Conservation (phyloP, 768 basidiomycete genomes). For the Mycena rosella region DNA sequence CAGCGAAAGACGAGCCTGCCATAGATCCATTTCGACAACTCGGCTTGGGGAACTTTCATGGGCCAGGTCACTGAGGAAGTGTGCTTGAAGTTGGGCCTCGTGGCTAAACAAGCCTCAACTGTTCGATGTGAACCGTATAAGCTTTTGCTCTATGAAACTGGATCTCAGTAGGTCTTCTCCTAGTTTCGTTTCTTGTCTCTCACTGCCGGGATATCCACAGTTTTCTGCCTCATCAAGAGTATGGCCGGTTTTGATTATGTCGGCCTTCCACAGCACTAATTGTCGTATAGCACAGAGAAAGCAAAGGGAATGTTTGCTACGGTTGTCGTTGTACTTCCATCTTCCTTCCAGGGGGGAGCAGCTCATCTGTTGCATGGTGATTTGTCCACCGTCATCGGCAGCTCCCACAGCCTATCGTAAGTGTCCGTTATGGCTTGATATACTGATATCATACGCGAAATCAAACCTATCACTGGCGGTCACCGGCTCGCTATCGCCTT, state of each 20-base stretch:
- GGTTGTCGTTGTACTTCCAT: conserved; percentile 55
- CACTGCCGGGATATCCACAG: conserved; percentile 28
- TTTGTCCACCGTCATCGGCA: conserved; percentile 40
- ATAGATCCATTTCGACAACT: conserved; percentile 55
- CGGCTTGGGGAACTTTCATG: conserved; percentile 55
- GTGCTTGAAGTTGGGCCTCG: conserved; percentile 23
- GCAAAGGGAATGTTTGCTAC: conserved; percentile 56
- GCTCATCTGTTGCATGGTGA: conserved; percentile 39
- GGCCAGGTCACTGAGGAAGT: conserved; percentile 29
- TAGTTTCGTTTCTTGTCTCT: neutral
- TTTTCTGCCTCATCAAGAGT: conserved; percentile 51
- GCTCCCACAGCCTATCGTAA: conserved; percentile 30
- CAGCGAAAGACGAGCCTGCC: conserved; percentile 34
- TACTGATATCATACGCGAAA: conserved; percentile 53
- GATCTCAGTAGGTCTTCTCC: conserved; percentile 51
- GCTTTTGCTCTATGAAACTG: conserved; percentile 51
- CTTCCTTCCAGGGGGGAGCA: conserved; percentile 52
- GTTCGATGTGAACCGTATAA: conserved; percentile 51
- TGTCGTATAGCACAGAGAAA: conserved; percentile 45
- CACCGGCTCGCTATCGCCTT: conserved; percentile 55
- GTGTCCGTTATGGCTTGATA: conserved; percentile 57
- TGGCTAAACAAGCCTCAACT: conserved; percentile 12
- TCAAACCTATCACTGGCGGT: conserved; percentile 54
- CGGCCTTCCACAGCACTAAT: neutral
- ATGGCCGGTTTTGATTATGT: neutral